Percentiles rank a stretch among this genome's conserved stretches.
Evolutionary conservation across 1,139 yeast species (phyloP).

Genomic region (Debaryomyces singareniensis): DNA sequence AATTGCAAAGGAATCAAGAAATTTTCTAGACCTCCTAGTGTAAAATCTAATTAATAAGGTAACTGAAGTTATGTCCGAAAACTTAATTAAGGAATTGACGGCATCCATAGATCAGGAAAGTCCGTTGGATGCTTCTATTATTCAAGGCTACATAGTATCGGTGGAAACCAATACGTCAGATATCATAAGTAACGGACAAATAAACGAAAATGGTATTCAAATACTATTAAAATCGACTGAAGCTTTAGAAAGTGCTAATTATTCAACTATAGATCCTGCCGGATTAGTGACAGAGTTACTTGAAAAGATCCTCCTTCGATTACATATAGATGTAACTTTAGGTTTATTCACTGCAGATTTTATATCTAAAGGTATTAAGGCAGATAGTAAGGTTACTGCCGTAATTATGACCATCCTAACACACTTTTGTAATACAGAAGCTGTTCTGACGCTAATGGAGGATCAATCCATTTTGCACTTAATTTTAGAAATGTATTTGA

Average conservation of each 20-base stretch:
- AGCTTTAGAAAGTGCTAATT: slow-evolving; percentile 8
- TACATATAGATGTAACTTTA: slow-evolving; percentile 14
- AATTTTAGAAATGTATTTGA: slow-evolving; percentile 3
- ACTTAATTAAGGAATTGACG: too few species aligned
- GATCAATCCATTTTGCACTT: slow-evolving; percentile 2
- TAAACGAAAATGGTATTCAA: background rate
- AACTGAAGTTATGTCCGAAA: too few species aligned
- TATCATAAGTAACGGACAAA: too few species aligned
- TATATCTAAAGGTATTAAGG: slow-evolving; percentile 9
- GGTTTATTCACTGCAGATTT: slow-evolving; percentile 16
- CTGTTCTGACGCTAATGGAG: slow-evolving; percentile 4
- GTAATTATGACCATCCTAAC: slow-evolving; percentile 2
- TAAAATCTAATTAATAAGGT: too few species aligned
- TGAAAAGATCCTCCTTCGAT: slow-evolving; percentile 14
- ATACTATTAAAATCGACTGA: slow-evolving; percentile 2
- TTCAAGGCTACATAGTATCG: too few species aligned
- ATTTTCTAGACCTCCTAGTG: too few species aligned
- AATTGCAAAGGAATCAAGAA: too few species aligned
- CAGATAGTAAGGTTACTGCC: slow-evolving; percentile 2
- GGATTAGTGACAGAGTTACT: slow-evolving; percentile 15
- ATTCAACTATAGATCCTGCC: slow-evolving; percentile 17
- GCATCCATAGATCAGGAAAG: too few species aligned
- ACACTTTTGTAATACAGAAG: slow-evolving; percentile 8
- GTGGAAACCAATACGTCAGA: too few species aligned
- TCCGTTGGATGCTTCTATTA: too few species aligned